phyloP scores from a whole-genome alignment of 1,139 yeast species.

The Yamadazyma mexicana region DNA sequence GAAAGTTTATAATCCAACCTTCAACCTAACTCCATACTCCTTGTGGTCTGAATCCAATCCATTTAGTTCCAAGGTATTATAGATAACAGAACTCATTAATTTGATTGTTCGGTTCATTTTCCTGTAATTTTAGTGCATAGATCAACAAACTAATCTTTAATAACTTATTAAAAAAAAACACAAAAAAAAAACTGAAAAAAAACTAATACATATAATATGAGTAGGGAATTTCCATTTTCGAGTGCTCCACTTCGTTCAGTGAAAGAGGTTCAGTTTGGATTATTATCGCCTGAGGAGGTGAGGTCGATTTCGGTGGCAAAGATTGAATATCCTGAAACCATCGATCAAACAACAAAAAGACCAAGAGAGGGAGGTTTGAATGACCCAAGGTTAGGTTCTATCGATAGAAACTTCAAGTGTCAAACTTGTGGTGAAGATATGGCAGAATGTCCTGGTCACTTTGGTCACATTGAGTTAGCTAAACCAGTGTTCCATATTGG shows the following conservation, averaged over 20 bases:
- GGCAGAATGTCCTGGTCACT: slow-evolving; percentile 99
- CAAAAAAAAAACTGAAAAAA: slow-evolving; percentile 7
- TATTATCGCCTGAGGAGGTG: slow-evolving; percentile 95
- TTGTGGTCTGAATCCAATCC: slow-evolving; percentile 7
- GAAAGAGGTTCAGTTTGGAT: slow-evolving; percentile 97
- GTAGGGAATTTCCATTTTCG: slow-evolving; percentile 82
- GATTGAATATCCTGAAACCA: slow-evolving; percentile 96
- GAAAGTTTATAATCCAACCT: slow-evolving; percentile 3
- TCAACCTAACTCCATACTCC: slow-evolving; percentile 6
- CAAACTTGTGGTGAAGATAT: slow-evolving; percentile 99
- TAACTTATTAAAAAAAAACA: slow-evolving; percentile 2
- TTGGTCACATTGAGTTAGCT: slow-evolving; percentile 97
- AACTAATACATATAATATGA: slow-evolving; percentile 26
- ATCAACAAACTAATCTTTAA: slow-evolving; percentile 3
- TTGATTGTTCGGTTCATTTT: slow-evolving; percentile 13
- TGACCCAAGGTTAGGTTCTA: slow-evolving; percentile 96
- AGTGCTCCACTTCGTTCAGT: slow-evolving; percentile 97
- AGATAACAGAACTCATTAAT: slow-evolving; percentile 18
- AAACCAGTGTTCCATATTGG: slow-evolving; percentile 98
- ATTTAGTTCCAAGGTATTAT: slow-evolving; percentile 8
- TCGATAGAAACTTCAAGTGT: slow-evolving; percentile 95
- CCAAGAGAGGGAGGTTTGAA: slow-evolving; percentile 97
- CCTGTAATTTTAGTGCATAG: slow-evolving; percentile 6
- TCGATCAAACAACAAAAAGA: slow-evolving; percentile 94
- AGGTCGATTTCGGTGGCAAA: slow-evolving; percentile 97